phyloP scores from a whole-genome alignment of 1,284 basidiomycete genomes.

The Ganoderma resinaceum region DNA sequence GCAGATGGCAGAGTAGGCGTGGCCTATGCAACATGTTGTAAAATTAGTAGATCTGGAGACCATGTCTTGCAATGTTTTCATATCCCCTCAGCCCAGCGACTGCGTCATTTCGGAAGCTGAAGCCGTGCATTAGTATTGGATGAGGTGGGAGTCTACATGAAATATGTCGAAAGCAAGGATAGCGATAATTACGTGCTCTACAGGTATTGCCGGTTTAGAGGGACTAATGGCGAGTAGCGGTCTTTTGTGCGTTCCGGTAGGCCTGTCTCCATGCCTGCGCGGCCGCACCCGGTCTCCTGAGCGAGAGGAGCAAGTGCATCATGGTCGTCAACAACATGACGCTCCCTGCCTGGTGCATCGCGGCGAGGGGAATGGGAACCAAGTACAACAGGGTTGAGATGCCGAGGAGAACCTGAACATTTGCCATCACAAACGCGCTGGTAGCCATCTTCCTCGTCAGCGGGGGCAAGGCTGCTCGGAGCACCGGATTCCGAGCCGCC shows the following conservation, averaged over 20 bases:
- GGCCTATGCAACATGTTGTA: constrained; percentile 22
- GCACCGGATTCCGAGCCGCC: constrained; percentile 56
- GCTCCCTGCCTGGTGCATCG: constrained; percentile 95
- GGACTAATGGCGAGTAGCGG: neutral
- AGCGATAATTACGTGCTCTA: constrained; percentile 26
- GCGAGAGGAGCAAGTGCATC: constrained; percentile 76
- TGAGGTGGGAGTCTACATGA: constrained; percentile 24
- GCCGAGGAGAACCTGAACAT: constrained; percentile 89
- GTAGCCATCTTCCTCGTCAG: constrained; percentile 66
- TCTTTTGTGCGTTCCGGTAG: constrained; percentile 24
- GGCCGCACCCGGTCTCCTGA: constrained; percentile 76
- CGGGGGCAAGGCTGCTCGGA: constrained; percentile 73
- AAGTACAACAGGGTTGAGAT: constrained; percentile 94
- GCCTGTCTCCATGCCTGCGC: constrained; percentile 69
- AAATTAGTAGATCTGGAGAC: constrained; percentile 25
- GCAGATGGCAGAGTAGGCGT: constrained; percentile 73
- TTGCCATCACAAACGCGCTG: constrained; percentile 82
- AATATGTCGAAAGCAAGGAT: constrained; percentile 20
- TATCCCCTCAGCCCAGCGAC: neutral
- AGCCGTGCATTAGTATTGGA: neutral
- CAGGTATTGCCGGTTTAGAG: neutral
- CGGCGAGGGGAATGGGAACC: constrained; percentile 92
- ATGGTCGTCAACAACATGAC: constrained; percentile 89
- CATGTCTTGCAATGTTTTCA: constrained; percentile 27
- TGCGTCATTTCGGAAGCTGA: neutral